Evolutionary conservation across 225 moss, liverwort and hornwort genomes (phyloP).

Genomic region (Marchantia paleacea): DNA sequence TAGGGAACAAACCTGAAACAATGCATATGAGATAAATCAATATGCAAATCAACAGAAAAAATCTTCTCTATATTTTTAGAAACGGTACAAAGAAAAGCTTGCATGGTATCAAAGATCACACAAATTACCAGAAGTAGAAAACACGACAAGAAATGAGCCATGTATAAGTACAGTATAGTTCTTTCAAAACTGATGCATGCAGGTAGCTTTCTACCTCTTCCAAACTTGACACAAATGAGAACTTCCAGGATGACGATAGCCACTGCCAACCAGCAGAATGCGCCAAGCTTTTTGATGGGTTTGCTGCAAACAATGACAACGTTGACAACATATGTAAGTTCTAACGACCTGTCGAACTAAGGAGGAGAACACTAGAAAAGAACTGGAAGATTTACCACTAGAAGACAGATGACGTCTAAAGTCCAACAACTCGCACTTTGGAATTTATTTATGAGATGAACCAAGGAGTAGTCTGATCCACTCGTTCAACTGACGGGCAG

Average conservation of each 20-base stretch:
- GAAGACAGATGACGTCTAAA: no score
- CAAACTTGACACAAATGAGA: constrained; percentile 85
- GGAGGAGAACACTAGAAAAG: no score
- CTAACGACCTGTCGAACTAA: no score
- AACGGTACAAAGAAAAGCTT: no score
- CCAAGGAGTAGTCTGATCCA: background rate
- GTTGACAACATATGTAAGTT: no score
- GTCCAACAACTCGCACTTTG: no score
- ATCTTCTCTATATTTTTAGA: no score
- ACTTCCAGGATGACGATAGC: constrained; percentile 72
- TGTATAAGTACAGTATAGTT: background rate
- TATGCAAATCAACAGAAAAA: background rate
- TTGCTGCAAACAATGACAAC: constrained; percentile 44
- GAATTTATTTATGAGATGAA: no score
- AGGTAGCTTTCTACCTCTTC: constrained; percentile 53
- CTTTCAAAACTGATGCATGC: background rate
- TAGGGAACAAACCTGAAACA: constrained; percentile 70
- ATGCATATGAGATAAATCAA: background rate
- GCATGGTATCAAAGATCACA: no score
- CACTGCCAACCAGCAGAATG: constrained; percentile 76
- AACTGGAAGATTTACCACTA: no score
- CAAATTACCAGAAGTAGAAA: background rate
- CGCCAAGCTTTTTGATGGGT: constrained; percentile 71
- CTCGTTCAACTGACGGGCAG: background rate
- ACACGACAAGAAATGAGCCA: background rate